phyloP scores from a whole-genome alignment of 352 stramenopile genomes.

The Globisporangium barbulae region DNA sequence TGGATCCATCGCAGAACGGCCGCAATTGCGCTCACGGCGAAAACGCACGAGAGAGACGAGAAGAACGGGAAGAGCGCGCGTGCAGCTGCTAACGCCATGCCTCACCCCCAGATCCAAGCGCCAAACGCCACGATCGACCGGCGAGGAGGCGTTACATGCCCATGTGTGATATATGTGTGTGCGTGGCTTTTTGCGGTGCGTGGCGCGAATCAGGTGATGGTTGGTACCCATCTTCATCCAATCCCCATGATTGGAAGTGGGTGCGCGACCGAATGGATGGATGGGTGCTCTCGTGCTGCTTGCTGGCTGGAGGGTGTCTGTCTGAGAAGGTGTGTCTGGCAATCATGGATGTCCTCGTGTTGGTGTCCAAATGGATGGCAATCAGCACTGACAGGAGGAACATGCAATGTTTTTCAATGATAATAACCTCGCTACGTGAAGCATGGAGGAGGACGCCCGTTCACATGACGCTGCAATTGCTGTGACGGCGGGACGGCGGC shows the following conservation, averaged over 20 bases:
- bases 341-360: not conserved
- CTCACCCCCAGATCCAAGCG: not conserved
- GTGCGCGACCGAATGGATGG: not conserved
- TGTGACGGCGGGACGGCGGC: not conserved
- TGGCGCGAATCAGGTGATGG: conserved; percentile 1
- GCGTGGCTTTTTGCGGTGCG: not conserved
- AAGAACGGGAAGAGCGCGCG: not conserved
- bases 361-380: not conserved
- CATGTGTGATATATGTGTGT: not conserved
- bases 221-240: conserved; percentile 3
- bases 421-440: not conserved
- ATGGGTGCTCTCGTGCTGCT: not conserved
- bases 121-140: not conserved
- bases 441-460: not conserved
- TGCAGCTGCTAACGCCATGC: not conserved
- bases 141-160: not conserved
- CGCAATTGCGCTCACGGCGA: not conserved
- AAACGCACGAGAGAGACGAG: not conserved
- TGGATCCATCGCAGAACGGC: not conserved
- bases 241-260: conserved; percentile 6
- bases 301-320: not conserved
- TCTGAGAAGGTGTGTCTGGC: not conserved
- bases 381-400: not conserved
- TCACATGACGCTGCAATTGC: conserved; percentile 19
- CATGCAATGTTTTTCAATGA: not conserved